Conservation (phyloP, 1,139 yeast species). For the Geotrichum siamense region DNA sequence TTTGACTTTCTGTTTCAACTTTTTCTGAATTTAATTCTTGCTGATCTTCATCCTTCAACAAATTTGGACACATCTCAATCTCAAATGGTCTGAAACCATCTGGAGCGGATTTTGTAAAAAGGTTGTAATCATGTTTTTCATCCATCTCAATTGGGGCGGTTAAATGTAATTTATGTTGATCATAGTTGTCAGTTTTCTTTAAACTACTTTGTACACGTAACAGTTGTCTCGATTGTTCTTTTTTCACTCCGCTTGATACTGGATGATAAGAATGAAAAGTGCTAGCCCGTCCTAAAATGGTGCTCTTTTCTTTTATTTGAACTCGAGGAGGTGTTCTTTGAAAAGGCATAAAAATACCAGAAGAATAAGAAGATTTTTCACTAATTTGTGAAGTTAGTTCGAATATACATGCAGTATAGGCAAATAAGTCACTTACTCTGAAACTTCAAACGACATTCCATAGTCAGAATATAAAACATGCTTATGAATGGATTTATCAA, state of each 20-base stretch:
- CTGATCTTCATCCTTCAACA: not conserved
- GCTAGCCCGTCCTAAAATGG: not conserved
- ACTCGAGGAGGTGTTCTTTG: constrained; percentile 14
- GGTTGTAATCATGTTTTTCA: not conserved
- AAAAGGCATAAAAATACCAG: constrained; percentile 30
- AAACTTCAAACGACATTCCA: constrained; percentile 44
- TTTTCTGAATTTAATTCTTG: not conserved
- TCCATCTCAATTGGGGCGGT: not conserved
- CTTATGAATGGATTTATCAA: constrained; percentile 44
- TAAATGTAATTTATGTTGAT: not conserved
- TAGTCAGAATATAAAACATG: constrained; percentile 48
- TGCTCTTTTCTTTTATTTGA: not conserved
- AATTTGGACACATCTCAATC: not conserved
- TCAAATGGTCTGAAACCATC: constrained; percentile 11
- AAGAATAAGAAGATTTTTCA: constrained; percentile 22
- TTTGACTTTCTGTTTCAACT: constrained; percentile 2
- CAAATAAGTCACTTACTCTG: constrained; percentile 14
- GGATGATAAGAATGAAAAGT: not conserved
- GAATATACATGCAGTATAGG: not conserved
- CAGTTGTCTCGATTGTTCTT: not conserved
- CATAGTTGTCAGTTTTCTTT: not conserved
- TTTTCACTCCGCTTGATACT: not conserved
- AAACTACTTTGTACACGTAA: no score
- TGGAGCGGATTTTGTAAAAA: constrained; percentile 4
- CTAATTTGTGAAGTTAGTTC: not conserved